A percentile compares a stretch with the other conserved stretches of the same genome.
Evolutionary conservation across 192 early-diverging fungal genomes (phyloP).

Genomic region (Backusella macrospora): DNA sequence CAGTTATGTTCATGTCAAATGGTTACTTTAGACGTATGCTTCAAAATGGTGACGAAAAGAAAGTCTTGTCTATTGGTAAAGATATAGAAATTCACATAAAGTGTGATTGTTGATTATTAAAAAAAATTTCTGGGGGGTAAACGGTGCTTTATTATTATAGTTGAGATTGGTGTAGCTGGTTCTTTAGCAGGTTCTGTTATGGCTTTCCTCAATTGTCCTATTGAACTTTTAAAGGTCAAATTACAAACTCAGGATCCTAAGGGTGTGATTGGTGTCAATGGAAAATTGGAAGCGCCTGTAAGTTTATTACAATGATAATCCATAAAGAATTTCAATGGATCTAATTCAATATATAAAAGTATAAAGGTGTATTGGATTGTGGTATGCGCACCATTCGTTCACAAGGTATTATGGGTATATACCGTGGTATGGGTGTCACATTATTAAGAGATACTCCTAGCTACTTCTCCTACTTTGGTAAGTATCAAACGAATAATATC

Average conservation of each 20-base stretch:
- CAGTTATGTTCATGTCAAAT: constrained; percentile 69
- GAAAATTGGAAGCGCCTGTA: constrained; percentile 38
- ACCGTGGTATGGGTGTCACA: constrained; percentile 90
- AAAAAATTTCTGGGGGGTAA: not conserved
- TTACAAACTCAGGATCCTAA: constrained; percentile 63
- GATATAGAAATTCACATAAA: too few species aligned
- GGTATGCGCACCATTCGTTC: constrained; percentile 74
- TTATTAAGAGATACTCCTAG: constrained; percentile 91
- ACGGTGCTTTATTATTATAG: constrained; percentile 26
- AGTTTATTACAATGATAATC: constrained; percentile 16
- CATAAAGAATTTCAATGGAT: not conserved
- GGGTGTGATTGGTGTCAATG: constrained; percentile 35
- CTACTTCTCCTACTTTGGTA: constrained; percentile 91
- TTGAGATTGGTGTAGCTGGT: constrained; percentile 59
- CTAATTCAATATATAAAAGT: constrained; percentile 44
- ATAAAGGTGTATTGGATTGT: constrained; percentile 90
- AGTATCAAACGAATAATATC: constrained; percentile 11
- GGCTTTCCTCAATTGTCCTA: constrained; percentile 70
- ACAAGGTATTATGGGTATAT: constrained; percentile 78
- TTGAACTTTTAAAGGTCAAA: constrained; percentile 72
- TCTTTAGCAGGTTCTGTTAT: constrained; percentile 67
- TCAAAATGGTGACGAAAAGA: constrained; percentile 47
- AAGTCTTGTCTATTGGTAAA: constrained; percentile 52
- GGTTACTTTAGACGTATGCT: constrained; percentile 61
- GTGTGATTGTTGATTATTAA: not conserved